Percentiles rank a stretch among this genome's conserved stretches.
Evolutionary conservation across 768 basidiomycete species (phyloP).

Genomic region (Boletus rubescentipes): DNA sequence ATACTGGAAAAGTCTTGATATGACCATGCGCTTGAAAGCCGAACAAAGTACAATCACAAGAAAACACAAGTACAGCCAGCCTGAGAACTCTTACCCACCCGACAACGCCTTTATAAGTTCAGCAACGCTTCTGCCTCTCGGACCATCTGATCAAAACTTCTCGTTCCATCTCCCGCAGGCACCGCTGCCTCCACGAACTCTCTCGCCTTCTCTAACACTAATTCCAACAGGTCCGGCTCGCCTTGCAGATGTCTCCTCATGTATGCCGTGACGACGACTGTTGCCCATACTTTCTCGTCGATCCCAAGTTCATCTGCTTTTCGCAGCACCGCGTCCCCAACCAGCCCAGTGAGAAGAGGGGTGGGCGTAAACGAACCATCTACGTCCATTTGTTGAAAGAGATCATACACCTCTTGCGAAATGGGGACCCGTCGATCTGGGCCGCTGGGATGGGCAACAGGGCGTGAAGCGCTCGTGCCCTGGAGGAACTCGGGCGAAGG

Average conservation of each 20-base stretch:
- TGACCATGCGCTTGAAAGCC: no score
- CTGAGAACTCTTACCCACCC: neutral
- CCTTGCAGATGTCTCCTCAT: slow-evolving; percentile 37
- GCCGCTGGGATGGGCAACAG: neutral
- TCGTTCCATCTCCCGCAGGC: neutral
- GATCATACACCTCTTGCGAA: slow-evolving; percentile 29
- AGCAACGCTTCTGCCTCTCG: slow-evolving; percentile 12
- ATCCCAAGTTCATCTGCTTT: slow-evolving; percentile 32
- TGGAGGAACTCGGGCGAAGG: slow-evolving; percentile 34
- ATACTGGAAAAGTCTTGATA: no score
- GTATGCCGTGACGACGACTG: slow-evolving; percentile 47
- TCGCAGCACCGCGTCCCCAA: slow-evolving; percentile 35
- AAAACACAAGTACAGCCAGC: neutral
- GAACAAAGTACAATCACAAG: neutral
- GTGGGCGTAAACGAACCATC: slow-evolving; percentile 50
- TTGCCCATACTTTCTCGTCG: slow-evolving; percentile 46
- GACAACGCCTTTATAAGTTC: neutral
- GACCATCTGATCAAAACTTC: slow-evolving; percentile 23
- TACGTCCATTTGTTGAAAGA: slow-evolving; percentile 41
- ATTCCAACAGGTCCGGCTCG: slow-evolving; percentile 42
- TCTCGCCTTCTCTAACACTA: slow-evolving; percentile 41
- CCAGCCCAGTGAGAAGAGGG: slow-evolving; percentile 32
- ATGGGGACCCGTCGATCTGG: slow-evolving; percentile 12
- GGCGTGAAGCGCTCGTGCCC: neutral
- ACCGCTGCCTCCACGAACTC: slow-evolving; percentile 35